A percentile compares a stretch with the other conserved stretches of the same genome.
These are phyloP conservation scores for Cornus florida DNA, from an alignment of 148 eudicot species.

Conservation along the genomic window DNA sequence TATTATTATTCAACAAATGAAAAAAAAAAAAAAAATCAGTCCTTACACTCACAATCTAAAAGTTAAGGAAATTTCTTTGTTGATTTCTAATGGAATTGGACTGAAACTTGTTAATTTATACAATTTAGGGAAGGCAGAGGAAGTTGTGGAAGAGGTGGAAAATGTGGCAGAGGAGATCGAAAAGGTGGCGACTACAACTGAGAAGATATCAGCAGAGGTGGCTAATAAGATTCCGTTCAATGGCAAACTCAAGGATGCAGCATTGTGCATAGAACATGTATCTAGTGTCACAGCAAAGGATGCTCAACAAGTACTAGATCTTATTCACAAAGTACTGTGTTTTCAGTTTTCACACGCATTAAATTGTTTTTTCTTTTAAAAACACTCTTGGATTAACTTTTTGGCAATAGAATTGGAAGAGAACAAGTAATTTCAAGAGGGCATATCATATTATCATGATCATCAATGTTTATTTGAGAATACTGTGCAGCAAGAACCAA, in stretches of 20 bases:
- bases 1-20: too few relatives aligned
- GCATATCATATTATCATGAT: too few relatives aligned
- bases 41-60: too few relatives aligned
- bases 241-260: constrained; percentile 49
- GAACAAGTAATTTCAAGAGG: background rate
- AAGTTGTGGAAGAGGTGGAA: constrained; percentile 48
- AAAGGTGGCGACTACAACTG: constrained; percentile 55
- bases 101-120: background rate
- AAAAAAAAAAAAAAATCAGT: too few relatives aligned
- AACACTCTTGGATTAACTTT: too few relatives aligned
- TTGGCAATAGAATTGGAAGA: too few relatives aligned
- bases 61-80: too few relatives aligned
- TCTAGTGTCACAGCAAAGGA: constrained; percentile 45
- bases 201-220: constrained; percentile 47
- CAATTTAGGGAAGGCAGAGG: constrained; percentile 48
- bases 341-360: too few relatives aligned
- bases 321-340: constrained; percentile 45
- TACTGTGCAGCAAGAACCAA: too few relatives aligned
- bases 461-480: too few relatives aligned
- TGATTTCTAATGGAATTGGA: too few relatives aligned
- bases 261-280: constrained; percentile 41
- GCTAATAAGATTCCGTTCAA: constrained; percentile 48
- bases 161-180: constrained; percentile 61
- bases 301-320: constrained; percentile 36
- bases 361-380: too few relatives aligned